Conservation (phyloP, 192 early-diverging fungal species). For the Backusella liffmaniae region DNA sequence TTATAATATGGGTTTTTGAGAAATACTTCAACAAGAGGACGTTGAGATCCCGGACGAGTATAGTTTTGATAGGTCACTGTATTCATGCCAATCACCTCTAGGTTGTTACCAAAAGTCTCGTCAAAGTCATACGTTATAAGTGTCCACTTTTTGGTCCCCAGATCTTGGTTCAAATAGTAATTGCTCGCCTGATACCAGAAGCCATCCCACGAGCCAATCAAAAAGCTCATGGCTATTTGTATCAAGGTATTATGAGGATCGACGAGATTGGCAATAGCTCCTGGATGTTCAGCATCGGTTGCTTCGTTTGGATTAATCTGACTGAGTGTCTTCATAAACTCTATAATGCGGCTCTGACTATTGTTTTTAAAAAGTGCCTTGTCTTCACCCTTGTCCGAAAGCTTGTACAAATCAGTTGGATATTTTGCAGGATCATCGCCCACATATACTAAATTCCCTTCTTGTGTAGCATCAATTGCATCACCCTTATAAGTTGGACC, state of each 20-base stretch:
- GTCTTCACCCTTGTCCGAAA: slow-evolving; percentile 24
- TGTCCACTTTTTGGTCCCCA: slow-evolving; percentile 37
- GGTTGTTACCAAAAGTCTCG: slow-evolving; percentile 38
- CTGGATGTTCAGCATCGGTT: slow-evolving; percentile 13
- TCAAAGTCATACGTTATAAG: slow-evolving; percentile 46
- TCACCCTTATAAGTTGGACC: slow-evolving; percentile 29
- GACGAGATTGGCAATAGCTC: slow-evolving; percentile 16
- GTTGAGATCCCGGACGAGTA: slow-evolving; percentile 26
- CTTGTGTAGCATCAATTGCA: slow-evolving; percentile 14
- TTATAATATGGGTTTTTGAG: slow-evolving; percentile 34
- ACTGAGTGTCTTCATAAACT: slow-evolving; percentile 11
- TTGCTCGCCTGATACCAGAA: slow-evolving; percentile 43
- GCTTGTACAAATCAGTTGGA: slow-evolving; percentile 21
- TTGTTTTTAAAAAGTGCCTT: slow-evolving; percentile 7
- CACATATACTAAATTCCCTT: slow-evolving; percentile 29
- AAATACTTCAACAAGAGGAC: slow-evolving; percentile 33
- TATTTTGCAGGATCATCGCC: slow-evolving; percentile 19
- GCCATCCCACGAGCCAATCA: slow-evolving; percentile 39
- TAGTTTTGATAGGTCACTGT: slow-evolving; percentile 34
- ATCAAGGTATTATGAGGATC: slow-evolving; percentile 27
- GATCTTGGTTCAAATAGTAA: slow-evolving; percentile 43
- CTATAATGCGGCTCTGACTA: slow-evolving; percentile 19
- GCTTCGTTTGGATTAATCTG: slow-evolving; percentile 11
- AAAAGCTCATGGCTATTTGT: slow-evolving; percentile 39
- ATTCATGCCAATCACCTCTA: slow-evolving; percentile 19